phyloP scores from a whole-genome alignment of 768 basidiomycete species.

The Chalciporus sphaerocephalus region DNA sequence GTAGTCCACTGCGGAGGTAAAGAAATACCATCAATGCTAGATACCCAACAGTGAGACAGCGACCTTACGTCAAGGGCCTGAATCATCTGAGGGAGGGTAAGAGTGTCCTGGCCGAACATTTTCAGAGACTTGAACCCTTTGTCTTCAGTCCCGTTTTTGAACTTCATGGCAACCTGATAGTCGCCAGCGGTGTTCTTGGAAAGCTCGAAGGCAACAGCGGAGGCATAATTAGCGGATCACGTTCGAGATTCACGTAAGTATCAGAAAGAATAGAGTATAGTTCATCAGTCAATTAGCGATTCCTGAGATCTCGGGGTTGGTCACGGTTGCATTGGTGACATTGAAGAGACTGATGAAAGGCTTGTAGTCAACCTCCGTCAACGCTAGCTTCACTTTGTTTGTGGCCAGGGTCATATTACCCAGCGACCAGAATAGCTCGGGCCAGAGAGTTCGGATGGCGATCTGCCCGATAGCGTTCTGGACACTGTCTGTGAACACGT shows the following conservation, averaged over 20 bases:
- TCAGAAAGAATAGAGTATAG: neutral
- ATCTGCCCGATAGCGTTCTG: slow-evolving; percentile 72
- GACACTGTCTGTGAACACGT: slow-evolving; percentile 60
- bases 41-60: neutral
- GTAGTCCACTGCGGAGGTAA: slow-evolving; percentile 15
- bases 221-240: slow-evolving; percentile 61
- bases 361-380: slow-evolving; percentile 80
- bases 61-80: slow-evolving; percentile 15
- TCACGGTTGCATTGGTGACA: slow-evolving; percentile 58
- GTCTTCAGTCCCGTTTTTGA: slow-evolving; percentile 69
- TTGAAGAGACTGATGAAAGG: slow-evolving; percentile 85
- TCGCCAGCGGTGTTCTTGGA: slow-evolving; percentile 59
- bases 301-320: slow-evolving; percentile 56
- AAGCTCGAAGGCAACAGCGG: slow-evolving; percentile 71
- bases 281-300: slow-evolving; percentile 52
- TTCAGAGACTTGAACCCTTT: slow-evolving; percentile 56
- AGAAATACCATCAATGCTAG: neutral
- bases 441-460: slow-evolving; percentile 71
- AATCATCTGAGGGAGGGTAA: slow-evolving; percentile 19
- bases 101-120: slow-evolving; percentile 50
- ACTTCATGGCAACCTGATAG: slow-evolving; percentile 70
- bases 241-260: neutral
- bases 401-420: slow-evolving; percentile 70
- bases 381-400: slow-evolving; percentile 71
- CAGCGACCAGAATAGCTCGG: slow-evolving; percentile 65